phyloP scores from a whole-genome alignment of 371 early-diverging fungal genomes.

The Rhizopus microsporus region DNA sequence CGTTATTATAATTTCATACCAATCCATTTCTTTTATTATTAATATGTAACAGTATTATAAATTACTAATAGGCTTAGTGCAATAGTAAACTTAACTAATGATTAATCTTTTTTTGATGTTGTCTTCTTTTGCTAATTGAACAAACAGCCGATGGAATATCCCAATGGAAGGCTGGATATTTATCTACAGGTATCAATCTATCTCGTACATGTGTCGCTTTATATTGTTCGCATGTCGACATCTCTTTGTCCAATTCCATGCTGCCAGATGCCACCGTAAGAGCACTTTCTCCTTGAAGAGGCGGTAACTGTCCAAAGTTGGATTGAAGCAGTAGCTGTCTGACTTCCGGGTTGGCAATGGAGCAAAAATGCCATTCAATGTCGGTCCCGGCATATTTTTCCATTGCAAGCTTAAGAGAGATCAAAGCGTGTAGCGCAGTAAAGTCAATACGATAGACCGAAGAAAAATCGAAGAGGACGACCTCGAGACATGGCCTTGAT shows the following conservation, averaged over 20 bases:
- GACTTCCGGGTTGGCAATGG: conserved; percentile 23
- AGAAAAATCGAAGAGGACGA: conserved; percentile 77
- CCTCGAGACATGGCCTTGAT: conserved; percentile 55
- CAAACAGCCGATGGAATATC: conserved; percentile 19
- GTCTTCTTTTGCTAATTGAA: conserved; percentile 8
- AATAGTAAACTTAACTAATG: too few relatives aligned
- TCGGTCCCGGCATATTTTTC: conserved; percentile 39
- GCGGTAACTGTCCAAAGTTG: conserved; percentile 32
- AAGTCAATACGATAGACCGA: conserved; percentile 76
- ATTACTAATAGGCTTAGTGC: too few relatives aligned
- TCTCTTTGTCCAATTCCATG: neutral
- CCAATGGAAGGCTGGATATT: conserved; percentile 27
- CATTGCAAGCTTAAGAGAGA: conserved; percentile 44
- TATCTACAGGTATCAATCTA: conserved; percentile 9
- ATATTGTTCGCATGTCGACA: neutral
- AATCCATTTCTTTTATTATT: neutral
- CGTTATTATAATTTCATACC: too few relatives aligned
- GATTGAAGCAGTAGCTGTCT: conserved; percentile 27
- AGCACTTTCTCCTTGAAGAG: neutral
- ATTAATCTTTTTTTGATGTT: neutral
- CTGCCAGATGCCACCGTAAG: neutral
- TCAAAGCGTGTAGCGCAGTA: conserved; percentile 73
- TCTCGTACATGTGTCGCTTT: neutral
- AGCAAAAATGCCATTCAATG: conserved; percentile 40
- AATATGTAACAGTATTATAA: neutral